Conservation (phyloP, 2,329 filamentous ascomycete species). For the Diaporthe longicolla region DNA sequence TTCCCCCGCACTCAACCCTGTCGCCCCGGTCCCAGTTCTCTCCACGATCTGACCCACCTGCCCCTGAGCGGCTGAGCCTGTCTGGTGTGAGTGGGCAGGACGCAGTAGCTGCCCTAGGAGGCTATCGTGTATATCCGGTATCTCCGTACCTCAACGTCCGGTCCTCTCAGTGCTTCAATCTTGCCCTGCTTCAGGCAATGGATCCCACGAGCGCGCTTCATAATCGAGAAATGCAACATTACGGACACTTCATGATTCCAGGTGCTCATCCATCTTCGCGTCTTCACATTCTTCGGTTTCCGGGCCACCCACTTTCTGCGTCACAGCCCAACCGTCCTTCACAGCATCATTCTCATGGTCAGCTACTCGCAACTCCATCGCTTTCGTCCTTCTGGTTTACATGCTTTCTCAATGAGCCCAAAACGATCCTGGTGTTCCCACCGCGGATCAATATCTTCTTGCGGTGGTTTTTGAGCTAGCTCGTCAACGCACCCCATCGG, state of each 20-base stretch:
- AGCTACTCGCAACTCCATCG: not conserved
- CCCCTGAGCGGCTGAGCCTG: slow-evolving; percentile 3
- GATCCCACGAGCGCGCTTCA: not conserved
- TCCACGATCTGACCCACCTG: slow-evolving; percentile 23
- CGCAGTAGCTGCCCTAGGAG: not conserved
- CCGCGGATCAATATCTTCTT: not conserved
- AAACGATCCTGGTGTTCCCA: no score
- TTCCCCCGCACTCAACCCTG: slow-evolving; percentile 28
- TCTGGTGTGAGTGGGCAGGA: slow-evolving; percentile 6
- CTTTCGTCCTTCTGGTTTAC: not conserved
- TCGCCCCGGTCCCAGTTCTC: slow-evolving; percentile 7
- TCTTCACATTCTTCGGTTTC: not conserved
- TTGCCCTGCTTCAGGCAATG: not conserved
- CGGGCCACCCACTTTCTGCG: not conserved
- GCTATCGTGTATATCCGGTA: not conserved
- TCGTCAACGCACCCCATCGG: not conserved
- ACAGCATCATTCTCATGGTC: no score
- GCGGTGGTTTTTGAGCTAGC: not conserved
- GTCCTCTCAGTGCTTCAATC: not conserved
- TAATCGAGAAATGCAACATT: not conserved
- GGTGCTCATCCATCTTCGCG: not conserved
- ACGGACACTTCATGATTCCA: not conserved
- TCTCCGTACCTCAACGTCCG: slow-evolving; percentile 21
- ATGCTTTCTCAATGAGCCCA: not conserved
- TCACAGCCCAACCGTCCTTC: not conserved